Conservation (phyloP, 2,329 filamentous ascomycete species). For the Exophiala aquamarina region DNA sequence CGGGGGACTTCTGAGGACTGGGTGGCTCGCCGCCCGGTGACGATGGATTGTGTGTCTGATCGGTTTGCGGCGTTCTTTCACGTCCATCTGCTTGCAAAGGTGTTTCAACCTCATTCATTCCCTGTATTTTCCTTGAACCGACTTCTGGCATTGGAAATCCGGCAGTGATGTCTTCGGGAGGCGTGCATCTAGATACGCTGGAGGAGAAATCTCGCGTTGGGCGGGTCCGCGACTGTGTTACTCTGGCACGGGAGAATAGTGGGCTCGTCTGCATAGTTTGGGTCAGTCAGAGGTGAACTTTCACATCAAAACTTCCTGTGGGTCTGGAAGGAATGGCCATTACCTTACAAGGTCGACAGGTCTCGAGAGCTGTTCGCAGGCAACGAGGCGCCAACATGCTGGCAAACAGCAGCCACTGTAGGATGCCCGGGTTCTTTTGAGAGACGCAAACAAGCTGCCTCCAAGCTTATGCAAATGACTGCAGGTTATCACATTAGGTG, state of each 20-base stretch:
- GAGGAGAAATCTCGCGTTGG: constrained; percentile 12
- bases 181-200: constrained; percentile 1
- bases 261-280: constrained; percentile 5
- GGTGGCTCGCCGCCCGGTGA: not conserved
- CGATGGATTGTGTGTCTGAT: not conserved
- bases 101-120: constrained; percentile 2
- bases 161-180: constrained; percentile 19
- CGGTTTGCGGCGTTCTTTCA: not conserved
- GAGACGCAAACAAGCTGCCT: too few relatives aligned
- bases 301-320: constrained; percentile 3
- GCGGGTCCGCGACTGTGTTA: constrained; percentile 1
- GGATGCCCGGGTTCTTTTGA: too few relatives aligned
- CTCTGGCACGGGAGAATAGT: constrained; percentile 2
- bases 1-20: not conserved
- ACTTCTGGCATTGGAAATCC: constrained; percentile 21
- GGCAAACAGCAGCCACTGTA: too few relatives aligned
- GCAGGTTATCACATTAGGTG: too few relatives aligned
- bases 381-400: constrained; percentile 24
- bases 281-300: not conserved
- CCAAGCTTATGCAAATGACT: too few relatives aligned
- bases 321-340: constrained; percentile 1
- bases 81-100: not conserved
- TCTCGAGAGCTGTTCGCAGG: constrained; percentile 25
- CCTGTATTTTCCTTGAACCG: constrained; percentile 13
- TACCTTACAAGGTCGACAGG: constrained; percentile 25